phyloP scores from a whole-genome alignment of 768 basidiomycete genomes.

The Fibroporia radiculosa region DNA sequence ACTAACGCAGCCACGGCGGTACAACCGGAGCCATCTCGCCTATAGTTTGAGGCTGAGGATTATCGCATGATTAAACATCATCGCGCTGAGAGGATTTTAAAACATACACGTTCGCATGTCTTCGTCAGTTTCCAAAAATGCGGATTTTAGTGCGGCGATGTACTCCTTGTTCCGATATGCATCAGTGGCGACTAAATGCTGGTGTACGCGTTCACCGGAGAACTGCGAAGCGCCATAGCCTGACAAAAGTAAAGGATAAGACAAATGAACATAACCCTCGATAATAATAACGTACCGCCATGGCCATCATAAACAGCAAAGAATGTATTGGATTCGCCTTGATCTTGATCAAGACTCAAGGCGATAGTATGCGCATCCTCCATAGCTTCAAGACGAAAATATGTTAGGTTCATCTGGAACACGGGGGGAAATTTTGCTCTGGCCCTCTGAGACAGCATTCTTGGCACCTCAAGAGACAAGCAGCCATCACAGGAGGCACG shows the following conservation, averaged over 20 bases:
- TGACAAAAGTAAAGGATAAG: conserved; percentile 1
- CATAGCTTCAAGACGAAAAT: conserved; percentile 59
- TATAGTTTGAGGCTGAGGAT: conserved; percentile 68
- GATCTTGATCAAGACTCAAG: conserved; percentile 54
- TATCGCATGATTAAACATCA: not conserved
- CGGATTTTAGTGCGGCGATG: conserved; percentile 70
- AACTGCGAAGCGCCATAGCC: conserved; percentile 81
- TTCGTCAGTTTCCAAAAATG: conserved; percentile 92
- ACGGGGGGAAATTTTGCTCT: not conserved
- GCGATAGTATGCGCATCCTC: conserved; percentile 88
- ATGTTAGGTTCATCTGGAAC: conserved; percentile 12
- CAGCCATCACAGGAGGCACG: not conserved
- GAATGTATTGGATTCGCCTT: conserved; percentile 56
- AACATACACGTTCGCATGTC: conserved; percentile 77
- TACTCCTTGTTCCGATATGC: conserved; percentile 66
- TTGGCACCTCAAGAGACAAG: not conserved
- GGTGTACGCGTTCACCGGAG: conserved; percentile 79
- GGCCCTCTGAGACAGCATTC: conserved; percentile 1
- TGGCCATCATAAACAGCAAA: conserved; percentile 99
- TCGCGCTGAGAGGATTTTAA: not conserved
- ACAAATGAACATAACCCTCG: not conserved
- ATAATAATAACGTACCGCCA: conserved; percentile 57
- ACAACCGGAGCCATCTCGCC: conserved; percentile 90
- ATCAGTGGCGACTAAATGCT: conserved; percentile 65
- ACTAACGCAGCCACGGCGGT: conserved; percentile 88